Base-by-base conservation (phyloP, 164 flowering plant genomes). In the Hamamelis virginiana region DNA sequence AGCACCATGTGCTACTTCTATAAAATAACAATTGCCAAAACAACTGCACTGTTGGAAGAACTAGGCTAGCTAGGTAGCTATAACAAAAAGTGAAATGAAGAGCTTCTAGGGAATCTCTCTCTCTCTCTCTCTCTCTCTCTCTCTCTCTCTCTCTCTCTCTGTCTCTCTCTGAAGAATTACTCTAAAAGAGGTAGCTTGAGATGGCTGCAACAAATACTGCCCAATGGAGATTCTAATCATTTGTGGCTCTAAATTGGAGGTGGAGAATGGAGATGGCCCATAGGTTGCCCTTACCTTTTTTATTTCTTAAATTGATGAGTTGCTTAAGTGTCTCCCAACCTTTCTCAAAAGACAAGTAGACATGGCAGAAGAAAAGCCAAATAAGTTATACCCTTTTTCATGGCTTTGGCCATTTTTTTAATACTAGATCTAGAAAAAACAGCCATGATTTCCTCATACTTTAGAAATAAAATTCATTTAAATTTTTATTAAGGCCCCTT, bases 361-460 rank as follows among this genome's bases (percentile, higher is more conserved):
- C 16, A 48, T 51, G 62, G 52, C 56, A 46, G 57, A 69, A 72
- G 66, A 74, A 70, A 72, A 76, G 76, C 80, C 74, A 76, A 74
- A 74, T 58, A 73, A 71, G 53, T 19, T 59, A 64, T 77, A 53
- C 69, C 41, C 57, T 52, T 65, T 67, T 55, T 28, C 16, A 52
- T 59, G 44, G 9, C 22, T 60, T 21, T 66, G 26, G 16, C 38
- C 33, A 61, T 61, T 64, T 48, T 13, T 59, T 65, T 41, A 69
- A 44, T 46, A 11, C 59, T 72, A 48, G 67, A 71, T 60, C 65
- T 52, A 59, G 19, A 66, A 71, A 65, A 65, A 65, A 58, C 68
- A 68, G 60, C 76, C 67, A 80, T 80, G 64, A 68, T 68, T 73
- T 70, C 75, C 72, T 77, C 72, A 56, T 45, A 56, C 65, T 44